Evolutionary conservation across 306 rosid genomes (phyloP), one percentile per base, ranked within the genome.

Genomic region (Ormosia emarginata): DNA sequence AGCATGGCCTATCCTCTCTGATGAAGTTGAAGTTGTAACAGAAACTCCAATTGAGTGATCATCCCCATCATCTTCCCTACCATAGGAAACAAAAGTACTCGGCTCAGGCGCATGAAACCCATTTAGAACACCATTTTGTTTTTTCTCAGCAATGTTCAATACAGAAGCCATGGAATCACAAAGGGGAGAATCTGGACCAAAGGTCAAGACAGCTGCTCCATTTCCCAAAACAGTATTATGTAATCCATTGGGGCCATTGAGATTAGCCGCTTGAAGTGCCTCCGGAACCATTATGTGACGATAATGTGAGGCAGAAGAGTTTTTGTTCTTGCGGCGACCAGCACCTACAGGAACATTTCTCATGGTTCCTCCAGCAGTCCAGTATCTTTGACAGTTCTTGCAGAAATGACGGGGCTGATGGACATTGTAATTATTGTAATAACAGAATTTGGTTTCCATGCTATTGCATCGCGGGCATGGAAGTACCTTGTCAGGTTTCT

Each of bases 301-400:
- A 55, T 86, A 91, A 24, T 88, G 95, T 10, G 94, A 84, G 15
- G 86, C 79, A 2, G 91, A 79, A 8, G 88, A 74, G 79, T 44
- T 93, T 78, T 93, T 95, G 91, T 89, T 93, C 88, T 90, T 95
- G 17, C 99, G 90, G 9, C 98, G 98, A 52, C 99, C 99, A 24
- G 99, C 97, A 0, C 98, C 99, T 6, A 92, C 94, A 0, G 97
- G 98, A 29, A 95, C 96, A 59, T 93, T 93, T 79, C 99, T 89
- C 93, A 91, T 95, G 34, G 94, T 93, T 47, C 99, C 99, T 61
- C 99, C 99, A 2, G 95, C 97, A 3, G 99, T 95, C 99, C 99
- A 95, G 65, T 95, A 95, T 84, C 99, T 87, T 79, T 93, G 99
- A 73, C 99, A 95, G 84, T 89, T 92, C 87, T 93, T 95, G 84